These are phyloP conservation scores for Spathaspora sp. DNA, from an alignment of 805 yeast species.

Conservation along the genomic window DNA sequence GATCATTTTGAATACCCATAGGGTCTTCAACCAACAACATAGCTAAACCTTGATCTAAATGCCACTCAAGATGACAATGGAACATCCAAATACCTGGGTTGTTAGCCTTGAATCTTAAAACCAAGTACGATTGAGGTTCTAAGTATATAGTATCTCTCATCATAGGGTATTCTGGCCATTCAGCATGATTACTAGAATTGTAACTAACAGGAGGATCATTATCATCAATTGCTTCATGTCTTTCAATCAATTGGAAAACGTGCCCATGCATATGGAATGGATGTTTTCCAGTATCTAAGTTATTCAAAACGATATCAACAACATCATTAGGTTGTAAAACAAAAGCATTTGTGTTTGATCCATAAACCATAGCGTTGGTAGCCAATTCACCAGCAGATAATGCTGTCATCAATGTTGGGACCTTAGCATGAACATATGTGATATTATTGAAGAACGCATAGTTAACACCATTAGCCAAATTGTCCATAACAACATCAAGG, in stretches of 20 bases:
- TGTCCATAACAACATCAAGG: conserved; percentile 60
- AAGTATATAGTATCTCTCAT: conserved; percentile 70
- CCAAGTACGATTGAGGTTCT: conserved; percentile 64
- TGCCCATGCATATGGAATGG: conserved; percentile 82
- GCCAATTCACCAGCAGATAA: conserved; percentile 59
- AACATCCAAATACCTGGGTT: conserved; percentile 95
- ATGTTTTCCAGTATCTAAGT: conserved; percentile 75
- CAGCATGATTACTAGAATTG: conserved; percentile 31
- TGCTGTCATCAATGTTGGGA: conserved; percentile 66
- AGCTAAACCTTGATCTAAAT: conserved; percentile 78
- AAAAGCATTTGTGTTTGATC: conserved; percentile 63
- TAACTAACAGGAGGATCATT: conserved; percentile 50
- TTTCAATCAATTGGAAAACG: conserved; percentile 57
- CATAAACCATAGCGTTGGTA: conserved; percentile 61
- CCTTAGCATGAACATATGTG: conserved; percentile 62
- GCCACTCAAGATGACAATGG: conserved; percentile 91
- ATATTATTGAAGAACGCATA: conserved; percentile 74
- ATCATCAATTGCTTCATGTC: conserved; percentile 50
- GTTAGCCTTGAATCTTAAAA: conserved; percentile 69
- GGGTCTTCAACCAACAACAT: conserved; percentile 73
- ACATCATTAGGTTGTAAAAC: conserved; percentile 59
- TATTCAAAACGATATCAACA: conserved; percentile 74
- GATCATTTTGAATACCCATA: conserved; percentile 35
- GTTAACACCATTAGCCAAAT: conserved; percentile 68
- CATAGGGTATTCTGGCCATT: conserved; percentile 57